Evolutionary conservation across 2,329 filamentous ascomycete genomes (phyloP), one percentile per base, ranked within the genome.

Genomic region (Xylariaceae sp.): DNA sequence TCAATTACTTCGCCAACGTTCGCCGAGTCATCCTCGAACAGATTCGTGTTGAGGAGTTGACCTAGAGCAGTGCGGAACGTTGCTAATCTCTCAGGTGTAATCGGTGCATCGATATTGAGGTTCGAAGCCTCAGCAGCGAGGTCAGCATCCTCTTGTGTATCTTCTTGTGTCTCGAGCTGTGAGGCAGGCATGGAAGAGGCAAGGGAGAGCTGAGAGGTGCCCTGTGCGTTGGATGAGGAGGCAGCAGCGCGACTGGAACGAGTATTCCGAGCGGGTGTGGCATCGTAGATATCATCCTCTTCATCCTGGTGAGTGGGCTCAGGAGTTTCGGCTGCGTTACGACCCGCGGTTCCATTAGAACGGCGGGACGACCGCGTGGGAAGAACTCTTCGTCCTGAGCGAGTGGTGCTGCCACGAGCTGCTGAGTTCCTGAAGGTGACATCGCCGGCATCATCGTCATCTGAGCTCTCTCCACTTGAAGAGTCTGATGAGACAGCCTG

Each of bases 21-120:
- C 11, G 92, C 91, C 15, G 87, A 85, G 69, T 97, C 94, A 62
- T 95, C 90, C 37, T 87, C 85, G 72, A 99, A 99, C n/a, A 99
- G 74, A 10, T 84, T 81, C 0, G 88, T 88, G 68, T 88, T 88
- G 69, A 96, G 87, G 56, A 99, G 80, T 67, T 90, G 88, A 23
- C 94, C 94, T 2, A 99, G 80, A 1, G 89, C 84, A 9, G 84
- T 84, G 57, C 90, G 86, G 86, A 99, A 99, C 1, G 85, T 76
- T 4, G 82, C 78, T 30, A 96, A 76, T 47, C 94, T 84, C 47
- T 81, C 79, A 0, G 82, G 68, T 1, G 82, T 78, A 70, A 92
- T 86, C 1, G 82, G 78, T 0, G 68, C 61, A 61, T 75, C 65
- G 59, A 77, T 69, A 51, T 76, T 58, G 70, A 77, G 66, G 77